phyloP scores from a whole-genome alignment of 140 eudicot species.

The Ambrosia hybrid region DNA sequence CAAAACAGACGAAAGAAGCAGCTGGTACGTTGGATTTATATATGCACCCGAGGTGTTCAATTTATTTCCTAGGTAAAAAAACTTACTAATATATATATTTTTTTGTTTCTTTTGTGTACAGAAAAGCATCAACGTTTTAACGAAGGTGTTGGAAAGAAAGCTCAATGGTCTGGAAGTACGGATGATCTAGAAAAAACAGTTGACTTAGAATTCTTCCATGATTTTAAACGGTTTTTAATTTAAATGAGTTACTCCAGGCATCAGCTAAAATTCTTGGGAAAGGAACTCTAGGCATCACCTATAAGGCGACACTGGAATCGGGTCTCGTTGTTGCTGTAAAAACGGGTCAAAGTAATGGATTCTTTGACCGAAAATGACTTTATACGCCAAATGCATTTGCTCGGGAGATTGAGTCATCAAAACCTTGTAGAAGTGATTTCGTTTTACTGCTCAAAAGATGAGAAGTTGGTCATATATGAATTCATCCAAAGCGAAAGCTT shows the following conservation, averaged over 20 bases:
- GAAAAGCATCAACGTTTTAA: conserved; percentile 14
- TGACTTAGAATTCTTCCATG: conserved; percentile 53
- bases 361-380: conserved; percentile 58
- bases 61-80: background rate
- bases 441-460: conserved; percentile 58
- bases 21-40: conserved; percentile 23
- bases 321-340: conserved; percentile 54
- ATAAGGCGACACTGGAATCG: conserved; percentile 65
- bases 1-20: conserved; percentile 26
- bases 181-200: conserved; percentile 48
- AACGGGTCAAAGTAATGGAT: conserved; percentile 47
- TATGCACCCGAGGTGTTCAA: conserved; percentile 9
- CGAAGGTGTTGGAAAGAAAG: conserved; percentile 30
- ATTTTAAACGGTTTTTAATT: conserved; percentile 44
- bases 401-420: conserved; percentile 62
- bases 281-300: conserved; percentile 68
- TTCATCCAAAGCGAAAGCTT: conserved; percentile 58
- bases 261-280: conserved; percentile 69
- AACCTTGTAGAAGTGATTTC: conserved; percentile 57
- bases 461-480: conserved; percentile 62
- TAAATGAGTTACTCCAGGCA: conserved; percentile 70
- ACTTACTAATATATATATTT: background rate
- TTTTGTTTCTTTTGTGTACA: conserved; percentile 1
- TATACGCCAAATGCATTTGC: conserved; percentile 59
- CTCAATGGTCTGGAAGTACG: conserved; percentile 48